phyloP scores from a whole-genome alignment of 106 monocot genomes.

The Iris macrosiphon region DNA sequence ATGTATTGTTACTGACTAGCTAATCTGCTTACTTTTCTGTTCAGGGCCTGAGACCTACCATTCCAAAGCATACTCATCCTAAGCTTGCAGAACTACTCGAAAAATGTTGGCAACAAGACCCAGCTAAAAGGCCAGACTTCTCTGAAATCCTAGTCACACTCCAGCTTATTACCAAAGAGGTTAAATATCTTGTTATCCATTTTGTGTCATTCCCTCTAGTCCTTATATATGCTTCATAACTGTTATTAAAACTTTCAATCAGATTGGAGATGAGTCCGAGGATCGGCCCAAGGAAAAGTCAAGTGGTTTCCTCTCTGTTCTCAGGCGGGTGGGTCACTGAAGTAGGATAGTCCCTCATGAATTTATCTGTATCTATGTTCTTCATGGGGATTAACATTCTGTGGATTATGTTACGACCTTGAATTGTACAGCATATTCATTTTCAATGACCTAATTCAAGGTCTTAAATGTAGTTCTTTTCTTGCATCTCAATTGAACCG shows the following conservation, averaged over 20 bases:
- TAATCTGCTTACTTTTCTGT: not conserved
- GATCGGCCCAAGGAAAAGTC: conserved; percentile 43
- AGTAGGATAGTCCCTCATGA: too few relatives aligned
- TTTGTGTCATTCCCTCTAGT: not conserved
- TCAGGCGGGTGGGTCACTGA: conserved; percentile 53
- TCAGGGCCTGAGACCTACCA: conserved; percentile 76
- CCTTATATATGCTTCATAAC: not conserved
- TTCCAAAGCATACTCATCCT: conserved; percentile 62
- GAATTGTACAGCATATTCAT: too few relatives aligned
- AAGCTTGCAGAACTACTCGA: conserved; percentile 59
- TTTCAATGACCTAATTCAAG: too few relatives aligned
- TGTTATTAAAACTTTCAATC: not conserved
- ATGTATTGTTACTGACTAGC: not conserved
- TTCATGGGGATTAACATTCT: too few relatives aligned
- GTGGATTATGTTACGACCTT: too few relatives aligned
- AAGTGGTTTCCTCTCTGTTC: conserved; percentile 48
- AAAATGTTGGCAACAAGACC: conserved; percentile 73
- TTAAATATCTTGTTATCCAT: conserved; percentile 4
- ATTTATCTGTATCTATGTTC: too few relatives aligned
- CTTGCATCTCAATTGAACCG: too few relatives aligned
- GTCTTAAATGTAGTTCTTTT: too few relatives aligned
- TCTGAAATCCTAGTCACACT: conserved; percentile 55
- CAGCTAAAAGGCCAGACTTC: conserved; percentile 60
- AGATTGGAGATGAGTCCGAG: conserved; percentile 47
- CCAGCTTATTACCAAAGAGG: conserved; percentile 51